Evolutionary conservation across 1,139 yeast species (phyloP), one percentile per base, ranked within the genome.

Genomic region (Pichia sp.): DNA sequence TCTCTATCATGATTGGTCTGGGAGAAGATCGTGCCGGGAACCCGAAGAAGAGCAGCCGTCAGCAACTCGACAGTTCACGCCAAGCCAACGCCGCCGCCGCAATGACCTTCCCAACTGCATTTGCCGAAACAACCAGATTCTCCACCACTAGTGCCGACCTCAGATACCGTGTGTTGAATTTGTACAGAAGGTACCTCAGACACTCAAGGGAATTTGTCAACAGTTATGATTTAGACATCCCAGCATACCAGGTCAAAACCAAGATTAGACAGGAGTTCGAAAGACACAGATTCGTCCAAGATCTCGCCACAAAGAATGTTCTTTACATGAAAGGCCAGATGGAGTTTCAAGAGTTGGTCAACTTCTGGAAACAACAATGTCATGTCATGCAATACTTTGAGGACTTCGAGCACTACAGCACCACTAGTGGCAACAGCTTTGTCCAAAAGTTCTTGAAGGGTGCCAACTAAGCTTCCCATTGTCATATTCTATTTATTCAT

Each of bases 331-430:
- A 87, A 75, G 96, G 95, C 7, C 93, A 87, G 67, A 87, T 87
- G 93, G 96, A 89, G 72, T 89, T 84, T 71, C 96, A 89, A 70
- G 96, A 89, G 69, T 79, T 88, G 67, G 78, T 86, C 65, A 89
- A 89, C 74, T 89, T 88, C 75, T 89, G 96, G 96, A 89, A 89
- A 72, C 96, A 89, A 75, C 85, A 82, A 67, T 82, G 93, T 64
- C 96, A 89, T 72, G 90, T 89, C 43, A 76, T 87, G 82, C 83
- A 86, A 73, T 88, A 84, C 74, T 88, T 88, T 65, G 88, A 84
- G 64, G 84, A 83, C 64, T 87, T 81, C 70, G 78, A 79, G 54
- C 72, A 73, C 49, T 78, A 82, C 64, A 77, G 74, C 54, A 74
- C 71, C 57, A 75, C 74, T 54, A 78, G 75, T 61, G 75, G 72